Base-by-base conservation (phyloP, 2,329 filamentous ascomycete genomes). In the Coniochaeta sp. region DNA sequence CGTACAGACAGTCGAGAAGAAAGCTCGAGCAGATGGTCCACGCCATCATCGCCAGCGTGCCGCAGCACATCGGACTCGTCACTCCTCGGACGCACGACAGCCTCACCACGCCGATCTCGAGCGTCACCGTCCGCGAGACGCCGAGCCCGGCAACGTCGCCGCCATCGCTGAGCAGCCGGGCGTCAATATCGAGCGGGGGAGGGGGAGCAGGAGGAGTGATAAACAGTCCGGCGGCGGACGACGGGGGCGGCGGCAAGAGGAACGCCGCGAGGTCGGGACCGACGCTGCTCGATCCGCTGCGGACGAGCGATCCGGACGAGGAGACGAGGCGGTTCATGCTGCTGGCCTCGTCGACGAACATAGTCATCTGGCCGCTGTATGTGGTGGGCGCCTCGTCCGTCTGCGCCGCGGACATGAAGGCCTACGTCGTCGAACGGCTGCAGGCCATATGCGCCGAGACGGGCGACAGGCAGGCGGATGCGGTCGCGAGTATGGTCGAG, bases 361-460 rank as follows among this genome's bases (percentile, higher is more conserved):
- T 77, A 17, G 73, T 80, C 9, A 74, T 82, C 42, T 81, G 78
- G 79, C 79, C 79, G 4, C 71, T 82, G 3, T 82, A 79, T 59
- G 74, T 77, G 12, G 73, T 79, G 8, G 79, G 79, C 58, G 75
- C 79, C 67, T 79, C 78, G 22, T 77, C 77, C 0, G 75, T 73
- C 3, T 80, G 78, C 61, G 72, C 73, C 1, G 63, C 67, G 3
- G 70, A 74, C 55, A 75, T 75, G 64, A 75, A 74, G 55, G 67
- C 71, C 3, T 82, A 80, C 54, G 75, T 78, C 1, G 68, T 81
- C 16, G 73, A 75, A 19, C 71, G 79, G n/a, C 69, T 82, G 42
- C 67, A 73, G 52, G 75, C 75, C 10, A 74, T 82, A 26, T 74
- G 77, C 59, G 69, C 71, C 54, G 79, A 81, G 68, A 78, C 76